These are phyloP conservation scores for Pleurotus platypus DNA, from an alignment of 768 basidiomycete species.

Conservation along the genomic window DNA sequence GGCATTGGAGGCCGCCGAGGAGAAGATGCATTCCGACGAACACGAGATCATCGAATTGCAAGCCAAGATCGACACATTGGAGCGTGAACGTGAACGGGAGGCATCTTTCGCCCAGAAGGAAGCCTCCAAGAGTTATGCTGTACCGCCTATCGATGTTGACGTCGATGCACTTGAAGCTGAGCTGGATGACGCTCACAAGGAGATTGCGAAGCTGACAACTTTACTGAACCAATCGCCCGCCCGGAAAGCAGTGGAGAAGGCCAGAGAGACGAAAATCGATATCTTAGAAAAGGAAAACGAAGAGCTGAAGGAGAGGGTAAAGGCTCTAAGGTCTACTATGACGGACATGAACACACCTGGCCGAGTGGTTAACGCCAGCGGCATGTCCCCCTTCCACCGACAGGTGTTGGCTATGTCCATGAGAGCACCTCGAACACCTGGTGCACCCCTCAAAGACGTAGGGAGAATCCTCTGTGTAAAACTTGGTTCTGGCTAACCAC, in stretches of 20 bases:
- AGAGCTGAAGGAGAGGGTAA: constrained; percentile 70
- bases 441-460: constrained; percentile 75
- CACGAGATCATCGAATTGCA: constrained; percentile 48
- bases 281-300: constrained; percentile 75
- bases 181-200: constrained; percentile 71
- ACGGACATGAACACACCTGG: constrained; percentile 55
- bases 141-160: constrained; percentile 46
- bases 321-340: constrained; percentile 48
- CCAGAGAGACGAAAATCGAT: constrained; percentile 73
- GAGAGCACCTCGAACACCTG: constrained; percentile 72
- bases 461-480: constrained; percentile 19
- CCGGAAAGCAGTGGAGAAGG: constrained; percentile 72
- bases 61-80: constrained; percentile 46
- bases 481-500: constrained; percentile 1
- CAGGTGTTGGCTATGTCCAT: constrained; percentile 68
- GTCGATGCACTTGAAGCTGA: constrained; percentile 69
- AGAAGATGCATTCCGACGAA: constrained; percentile 63
- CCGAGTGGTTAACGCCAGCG: constrained; percentile 49
- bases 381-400: constrained; percentile 76
- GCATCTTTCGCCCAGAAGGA: constrained; percentile 1
- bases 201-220: constrained; percentile 68
- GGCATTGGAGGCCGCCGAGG: constrained; percentile 71
- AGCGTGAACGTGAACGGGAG: constrained; percentile 46
- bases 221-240: constrained; percentile 70
- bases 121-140: constrained; percentile 20